Base-by-base conservation (phyloP, 345 rosid genomes). In the Pugionium dolabratum region DNA sequence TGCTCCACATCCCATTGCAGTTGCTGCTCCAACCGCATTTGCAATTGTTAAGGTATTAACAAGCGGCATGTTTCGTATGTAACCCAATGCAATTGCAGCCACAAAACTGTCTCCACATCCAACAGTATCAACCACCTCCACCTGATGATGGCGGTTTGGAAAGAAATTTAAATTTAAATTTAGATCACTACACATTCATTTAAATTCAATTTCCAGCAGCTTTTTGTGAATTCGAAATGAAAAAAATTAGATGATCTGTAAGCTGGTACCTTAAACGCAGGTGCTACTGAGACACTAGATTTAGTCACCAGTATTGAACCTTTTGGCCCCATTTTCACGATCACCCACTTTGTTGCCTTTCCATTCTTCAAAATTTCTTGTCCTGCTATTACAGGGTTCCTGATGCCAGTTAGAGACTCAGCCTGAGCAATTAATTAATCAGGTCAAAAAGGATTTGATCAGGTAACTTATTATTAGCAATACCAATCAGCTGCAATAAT, bases 71-170 rank as follows among this genome's bases (percentile, higher is more conserved):
- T 79, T 72, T 70, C 82, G 90, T 77, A 89, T 87, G 58, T 79
- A 95, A 46, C 99, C 99, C 63, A 83, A 84, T 69, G 99, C 97
- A 55, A 91, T 76, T 4, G 99, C 99, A 10, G 99, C 88, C 49
- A 88, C 96, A 62, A 91, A 95, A 72, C 97, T 95, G 81, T 94
- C 99, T 75, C 99, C 99, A 75, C 99, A 91, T 26, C 97, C 99
- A 34, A 95, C 97, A 3, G 96, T 95, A 79, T 95, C 99, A 28
- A 83, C 69, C 18, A 89, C 89, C 47, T 89, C 73, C 73, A 93
- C 97, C 98, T 90, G 82, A 59, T 84, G 72, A 69, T 50, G 49
- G 10, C 53, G 44, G 49, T 59, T 48, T 54, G 32, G 45, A 49
- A 47, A 62, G 8, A 30, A 9, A 54, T 11, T 48, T 11, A 18